Percentiles rank a stretch among this genome's conserved stretches.
Evolutionary conservation across 1,284 basidiomycete species (phyloP).

Genomic region (Ceratobasidium sp.): DNA sequence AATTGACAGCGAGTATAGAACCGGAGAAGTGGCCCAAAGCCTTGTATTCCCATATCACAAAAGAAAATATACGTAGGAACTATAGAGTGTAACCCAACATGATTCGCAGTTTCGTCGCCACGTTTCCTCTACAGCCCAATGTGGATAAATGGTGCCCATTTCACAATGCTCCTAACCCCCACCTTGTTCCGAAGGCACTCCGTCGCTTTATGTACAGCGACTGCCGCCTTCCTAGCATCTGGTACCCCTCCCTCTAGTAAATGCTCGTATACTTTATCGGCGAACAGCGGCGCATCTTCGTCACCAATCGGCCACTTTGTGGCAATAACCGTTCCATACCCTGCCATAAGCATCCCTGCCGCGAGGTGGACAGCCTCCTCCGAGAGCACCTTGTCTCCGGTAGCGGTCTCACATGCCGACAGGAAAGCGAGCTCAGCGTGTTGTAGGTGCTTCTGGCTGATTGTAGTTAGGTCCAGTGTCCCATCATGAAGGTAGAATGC

Average conservation of each 20-base stretch:
- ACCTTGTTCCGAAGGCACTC: background rate
- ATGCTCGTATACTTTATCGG: background rate
- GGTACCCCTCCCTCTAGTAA: background rate
- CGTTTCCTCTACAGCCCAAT: background rate
- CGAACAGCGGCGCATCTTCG: background rate
- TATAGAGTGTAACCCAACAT: no score
- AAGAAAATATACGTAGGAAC: no score
- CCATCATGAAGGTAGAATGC: background rate
- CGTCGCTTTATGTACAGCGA: background rate
- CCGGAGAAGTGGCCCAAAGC: no score
- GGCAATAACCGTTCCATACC: slow-evolving; percentile 19
- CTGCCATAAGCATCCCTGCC: slow-evolving; percentile 42
- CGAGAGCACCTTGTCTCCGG: slow-evolving; percentile 37
- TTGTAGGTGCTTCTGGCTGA: background rate
- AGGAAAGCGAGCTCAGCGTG: background rate
- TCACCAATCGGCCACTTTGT: slow-evolving; percentile 1
- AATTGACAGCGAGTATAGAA: no score
- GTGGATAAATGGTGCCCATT: slow-evolving; percentile 3
- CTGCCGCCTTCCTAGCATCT: background rate
- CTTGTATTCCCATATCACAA: no score
- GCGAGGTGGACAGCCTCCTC: slow-evolving; percentile 46
- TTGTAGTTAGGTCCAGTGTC: background rate
- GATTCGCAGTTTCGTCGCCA: no score
- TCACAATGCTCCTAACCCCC: background rate
- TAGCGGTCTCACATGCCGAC: slow-evolving; percentile 8